A percentile compares a stretch with the other conserved stretches of the same genome.
Conservation (phyloP, 2,329 filamentous ascomycete species). For the Colletotrichum cereale region DNA sequence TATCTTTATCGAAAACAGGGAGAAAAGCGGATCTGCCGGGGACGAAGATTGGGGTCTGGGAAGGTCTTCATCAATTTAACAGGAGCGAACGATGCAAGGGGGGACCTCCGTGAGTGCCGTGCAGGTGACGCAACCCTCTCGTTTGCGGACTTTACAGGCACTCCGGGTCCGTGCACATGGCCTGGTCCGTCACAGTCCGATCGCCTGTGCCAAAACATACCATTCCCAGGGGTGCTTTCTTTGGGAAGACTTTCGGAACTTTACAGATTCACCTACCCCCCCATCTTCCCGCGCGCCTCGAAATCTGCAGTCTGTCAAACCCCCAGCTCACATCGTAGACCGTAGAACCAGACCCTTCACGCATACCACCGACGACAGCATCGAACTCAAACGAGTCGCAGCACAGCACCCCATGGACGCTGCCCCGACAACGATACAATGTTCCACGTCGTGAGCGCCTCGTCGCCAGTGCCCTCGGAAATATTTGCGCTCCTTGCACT, state of each 20-base stretch:
- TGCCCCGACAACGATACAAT: constrained; percentile 53
- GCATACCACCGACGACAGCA: background rate
- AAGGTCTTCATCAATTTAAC: constrained; percentile 32
- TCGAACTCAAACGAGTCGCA: background rate
- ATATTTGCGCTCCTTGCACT: constrained; percentile 82
- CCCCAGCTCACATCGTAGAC: background rate
- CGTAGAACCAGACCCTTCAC: background rate
- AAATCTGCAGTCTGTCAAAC: background rate
- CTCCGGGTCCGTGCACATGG: constrained; percentile 38
- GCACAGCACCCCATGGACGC: constrained; percentile 34
- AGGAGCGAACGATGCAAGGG: constrained; percentile 11
- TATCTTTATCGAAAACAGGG: constrained; percentile 2
- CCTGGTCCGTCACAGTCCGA: constrained; percentile 21
- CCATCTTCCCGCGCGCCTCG: constrained; percentile 6
- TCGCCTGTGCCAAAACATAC: constrained; percentile 23
- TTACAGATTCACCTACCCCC: constrained; percentile 3
- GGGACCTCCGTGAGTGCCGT: constrained; percentile 12
- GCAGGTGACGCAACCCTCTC: constrained; percentile 32
- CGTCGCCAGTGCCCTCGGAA: constrained; percentile 80
- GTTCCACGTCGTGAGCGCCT: constrained; percentile 63
- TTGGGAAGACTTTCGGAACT: background rate
- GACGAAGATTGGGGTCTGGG: constrained; percentile 17
- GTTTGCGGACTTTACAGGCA: constrained; percentile 36
- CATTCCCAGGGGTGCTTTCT: constrained; percentile 5
- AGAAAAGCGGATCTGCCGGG: constrained; percentile 32